Evolutionary conservation across 23 red algal species (phyloP), one percentile per base, ranked within the genome.

Genomic region (Gracilaria gracilis): DNA sequence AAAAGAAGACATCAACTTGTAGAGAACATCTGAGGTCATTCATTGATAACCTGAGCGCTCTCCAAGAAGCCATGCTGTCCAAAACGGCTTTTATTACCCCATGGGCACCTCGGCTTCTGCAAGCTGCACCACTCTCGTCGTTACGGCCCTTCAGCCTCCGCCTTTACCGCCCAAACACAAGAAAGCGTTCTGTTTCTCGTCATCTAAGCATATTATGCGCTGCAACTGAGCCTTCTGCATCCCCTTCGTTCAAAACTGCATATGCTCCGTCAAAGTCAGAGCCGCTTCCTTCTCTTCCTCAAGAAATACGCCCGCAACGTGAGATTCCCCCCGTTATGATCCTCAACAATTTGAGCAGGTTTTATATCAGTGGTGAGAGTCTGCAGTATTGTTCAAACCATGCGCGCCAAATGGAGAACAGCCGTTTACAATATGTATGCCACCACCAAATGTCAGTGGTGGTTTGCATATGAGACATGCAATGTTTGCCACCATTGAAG

Each of bases 401-500:
- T 82, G 73, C 61, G 36, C 55, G 5, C 87, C 77, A 2, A 57
- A 84, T 61, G 80, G 78, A 27, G 58, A 85, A 9, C 44, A 57
- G 32, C 94, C 94, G 17, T 99, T 99, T 78, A 87, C 80, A 2
- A 94, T 99, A 34, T 86, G 87, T 40, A 99, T 99, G 97, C 97
- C 97, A 5, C 97, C 97, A n/a, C 97, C 97, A 28, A 99, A 99
- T 91, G 92, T 99, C 9, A 99, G 93, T 8, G 97, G 97, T 58
- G 97, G 85, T 36, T 74, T 99, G 58, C 97, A 99, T 80, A 99
- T 99, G 97, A 94, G 97, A 33, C 97, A 99, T 80, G 97, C 97
- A 33, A 93, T 99, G 73, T 93, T 93, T 65, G 75, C 84, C 17
- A 94, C 97, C 8, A 25, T 99, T 67, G 91, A 99, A 59, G 97